Base-by-base conservation (phyloP, 192 early-diverging fungal genomes). In the Coemansia sp. region DNA sequence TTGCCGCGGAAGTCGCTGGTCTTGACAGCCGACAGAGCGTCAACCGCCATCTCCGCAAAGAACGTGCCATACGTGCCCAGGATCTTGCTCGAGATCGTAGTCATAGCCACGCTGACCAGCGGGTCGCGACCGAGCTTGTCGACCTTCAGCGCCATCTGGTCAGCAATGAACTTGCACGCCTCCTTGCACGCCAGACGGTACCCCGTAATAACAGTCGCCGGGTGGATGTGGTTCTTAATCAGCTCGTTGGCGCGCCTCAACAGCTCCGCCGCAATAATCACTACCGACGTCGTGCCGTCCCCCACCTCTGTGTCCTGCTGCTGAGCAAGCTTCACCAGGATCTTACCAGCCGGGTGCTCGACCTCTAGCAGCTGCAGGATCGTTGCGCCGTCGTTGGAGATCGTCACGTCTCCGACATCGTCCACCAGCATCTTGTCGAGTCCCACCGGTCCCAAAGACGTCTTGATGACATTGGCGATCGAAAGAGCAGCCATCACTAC, bases 341-440 rank as follows among this genome's bases (percentile, higher is more conserved):
- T 92, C 70, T 90, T 93, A 56, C 90, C 97, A 16, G 96, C 97
- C 35, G 97, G 97, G 72, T 99, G 96, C 81, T 99, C 95, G 6
- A 99, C 96, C 76, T 99, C 97, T 23, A 99, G 86, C 52, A 99
- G 88, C 64, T 91, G 86, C 61, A 99, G 78, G 79, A 99, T 99
- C 36, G 97, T 99, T 6, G 97, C 97, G 31, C 97, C 97, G 85
- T 99, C 97, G 84, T 99, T 99, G 21, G 95, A 96, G 66, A 99
- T 98, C 18, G 96, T 98, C 55, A 99, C 96, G 75, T 98, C 97
- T 41, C 97, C 97, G 82, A 99, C 95, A 69, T 99, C 97, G 80
- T 99, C 96, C 14, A 99, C 97, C 57, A 99, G 77, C 97, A 99
- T 99, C 86, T 99, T 99, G 83, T 99, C 97, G 39, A 99, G 86